A percentile compares a stretch with the other conserved stretches of the same genome.
These are phyloP conservation scores for Ceratobasidium theobromae DNA, from an alignment of 1,284 basidiomycete genomes.

Conservation along the genomic window DNA sequence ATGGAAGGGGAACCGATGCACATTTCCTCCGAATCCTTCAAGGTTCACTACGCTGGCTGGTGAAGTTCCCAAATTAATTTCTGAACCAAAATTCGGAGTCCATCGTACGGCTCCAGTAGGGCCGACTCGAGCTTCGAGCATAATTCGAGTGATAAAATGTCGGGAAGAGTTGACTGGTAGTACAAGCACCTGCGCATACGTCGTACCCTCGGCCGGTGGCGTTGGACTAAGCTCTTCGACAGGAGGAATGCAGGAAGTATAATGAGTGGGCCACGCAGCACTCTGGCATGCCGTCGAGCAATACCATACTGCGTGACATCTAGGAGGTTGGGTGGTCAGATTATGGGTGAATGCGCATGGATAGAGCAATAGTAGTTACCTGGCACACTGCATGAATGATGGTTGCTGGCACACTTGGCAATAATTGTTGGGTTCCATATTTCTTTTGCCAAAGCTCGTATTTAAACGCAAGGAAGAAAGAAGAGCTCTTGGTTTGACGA, in stretches of 20 bases:
- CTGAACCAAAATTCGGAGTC: constrained; percentile 8
- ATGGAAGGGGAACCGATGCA: constrained; percentile 36
- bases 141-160: constrained; percentile 5
- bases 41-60: constrained; percentile 25
- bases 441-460: neutral
- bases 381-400: constrained; percentile 11
- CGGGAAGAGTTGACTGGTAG: neutral
- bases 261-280: constrained; percentile 9
- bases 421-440: constrained; percentile 1
- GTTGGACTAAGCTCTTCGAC: neutral
- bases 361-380: neutral
- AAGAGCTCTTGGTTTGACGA: neutral
- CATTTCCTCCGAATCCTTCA: constrained; percentile 35
- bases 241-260: constrained; percentile 1
- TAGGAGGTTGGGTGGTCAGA: neutral
- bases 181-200: constrained; percentile 12
- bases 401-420: constrained; percentile 10
- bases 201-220: neutral
- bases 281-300: constrained; percentile 18
- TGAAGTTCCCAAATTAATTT: neutral
- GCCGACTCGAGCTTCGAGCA: constrained; percentile 2
- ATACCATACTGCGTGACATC: constrained; percentile 12
- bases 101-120: constrained; percentile 10
- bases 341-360: neutral
- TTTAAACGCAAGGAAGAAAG: neutral